Percentiles rank a stretch among this genome's conserved stretches.
Conservation (phyloP, 2,329 filamentous ascomycete genomes). For the Fusarium metavorans region DNA sequence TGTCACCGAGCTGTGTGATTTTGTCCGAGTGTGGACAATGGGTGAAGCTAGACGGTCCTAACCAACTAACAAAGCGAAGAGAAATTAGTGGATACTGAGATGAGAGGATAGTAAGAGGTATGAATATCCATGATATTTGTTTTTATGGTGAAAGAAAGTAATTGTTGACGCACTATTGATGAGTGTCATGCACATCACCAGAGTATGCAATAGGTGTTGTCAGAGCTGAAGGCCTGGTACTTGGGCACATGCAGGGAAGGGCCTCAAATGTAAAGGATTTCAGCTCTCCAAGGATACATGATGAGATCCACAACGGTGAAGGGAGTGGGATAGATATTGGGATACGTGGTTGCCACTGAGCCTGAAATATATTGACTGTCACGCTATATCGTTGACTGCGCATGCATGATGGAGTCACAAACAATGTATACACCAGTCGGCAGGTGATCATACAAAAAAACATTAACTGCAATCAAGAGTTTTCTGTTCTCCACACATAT, state of each 20-base stretch:
- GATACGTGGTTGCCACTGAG: neutral
- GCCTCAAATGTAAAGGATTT: neutral
- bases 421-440: too few relatives aligned
- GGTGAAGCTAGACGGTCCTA: neutral
- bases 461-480: neutral
- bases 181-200: neutral
- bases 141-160: neutral
- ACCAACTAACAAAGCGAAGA: neutral
- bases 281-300: neutral
- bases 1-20: neutral
- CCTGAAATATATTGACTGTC: neutral
- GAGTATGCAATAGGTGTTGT: neutral
- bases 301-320: neutral
- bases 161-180: neutral
- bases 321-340: neutral
- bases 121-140: neutral
- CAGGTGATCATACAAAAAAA: too few relatives aligned
- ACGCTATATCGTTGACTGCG: neutral
- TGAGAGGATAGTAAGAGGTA: neutral
- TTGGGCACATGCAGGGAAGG: neutral
- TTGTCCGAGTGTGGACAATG: neutral
- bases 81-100: neutral
- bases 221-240: neutral
- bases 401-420: neutral
- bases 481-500: neutral